Percentiles rank a stretch among this genome's conserved stretches.
phyloP scores from a whole-genome alignment of 148 eudicot species.

The Amaranthus hypochondriacus region DNA sequence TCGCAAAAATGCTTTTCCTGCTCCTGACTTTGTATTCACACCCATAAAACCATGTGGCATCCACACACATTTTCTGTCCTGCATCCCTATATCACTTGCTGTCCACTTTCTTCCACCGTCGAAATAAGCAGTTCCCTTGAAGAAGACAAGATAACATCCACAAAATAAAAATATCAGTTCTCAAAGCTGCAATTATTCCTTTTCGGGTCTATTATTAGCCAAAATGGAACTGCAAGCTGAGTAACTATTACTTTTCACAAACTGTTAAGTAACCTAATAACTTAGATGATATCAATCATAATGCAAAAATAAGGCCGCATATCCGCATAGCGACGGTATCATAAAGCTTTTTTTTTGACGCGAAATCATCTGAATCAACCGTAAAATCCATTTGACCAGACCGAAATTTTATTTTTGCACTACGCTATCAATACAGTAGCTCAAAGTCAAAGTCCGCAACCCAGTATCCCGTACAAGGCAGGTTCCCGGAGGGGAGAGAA shows the following conservation, averaged over 20 bases:
- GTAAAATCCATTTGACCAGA: no score
- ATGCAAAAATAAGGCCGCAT: no score
- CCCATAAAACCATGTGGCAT: conserved; percentile 95
- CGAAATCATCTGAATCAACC: no score
- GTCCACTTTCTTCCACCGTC: conserved; percentile 65
- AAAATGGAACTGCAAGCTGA: not conserved
- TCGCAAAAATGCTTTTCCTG: conserved; percentile 90
- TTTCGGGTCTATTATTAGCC: not conserved
- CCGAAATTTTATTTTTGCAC: no score
- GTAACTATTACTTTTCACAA: not conserved
- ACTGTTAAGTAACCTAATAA: not conserved
- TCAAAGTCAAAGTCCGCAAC: no score
- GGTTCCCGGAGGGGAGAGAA: no score
- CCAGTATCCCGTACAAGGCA: no score
- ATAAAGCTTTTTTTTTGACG: no score
- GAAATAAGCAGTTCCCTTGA: conserved; percentile 63
- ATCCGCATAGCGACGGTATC: no score
- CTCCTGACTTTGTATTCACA: conserved; percentile 66
- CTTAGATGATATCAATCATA: not conserved
- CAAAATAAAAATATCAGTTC: not conserved
- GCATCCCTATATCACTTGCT: conserved; percentile 73
- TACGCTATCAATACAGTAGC: no score
- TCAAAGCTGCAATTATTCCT: not conserved
- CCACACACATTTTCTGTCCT: conserved; percentile 80
- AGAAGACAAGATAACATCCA: not conserved